Base-by-base conservation (phyloP, 2,329 filamentous ascomycete species). In the Arthrobotrys musiformis region DNA sequence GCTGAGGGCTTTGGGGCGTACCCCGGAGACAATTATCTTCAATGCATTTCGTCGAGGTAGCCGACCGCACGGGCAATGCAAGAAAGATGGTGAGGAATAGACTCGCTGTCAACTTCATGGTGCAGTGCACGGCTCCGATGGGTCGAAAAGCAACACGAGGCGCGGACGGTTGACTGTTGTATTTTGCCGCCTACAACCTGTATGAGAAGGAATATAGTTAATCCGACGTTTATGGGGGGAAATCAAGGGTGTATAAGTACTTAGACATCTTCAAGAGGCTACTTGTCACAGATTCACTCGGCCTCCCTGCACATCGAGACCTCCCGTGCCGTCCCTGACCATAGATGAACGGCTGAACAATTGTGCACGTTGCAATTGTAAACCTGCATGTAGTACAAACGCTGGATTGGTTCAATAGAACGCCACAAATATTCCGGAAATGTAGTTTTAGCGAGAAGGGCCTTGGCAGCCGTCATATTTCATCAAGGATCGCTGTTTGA, bases 11-110 rank as follows among this genome's bases (percentile, higher is more conserved):
- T 7, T 37, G 9, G 33, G 22, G 15, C 26, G 6, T 58, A 58
- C 54, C 54, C 19, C 54, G 30, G 15, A 58, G 54, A 19, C 54
- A 58, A 40, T 58, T 58, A n/a, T 58, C 54, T 19, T 58, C 54
- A 40, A 58, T 40, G 54, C 54, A 58, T 58, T 40, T 58, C 5
- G 33, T 58, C 17, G 19, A 19, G 4, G 54, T 58, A 37, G 54
- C 19, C 26, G 54, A 58, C 19, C 9, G 30, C 17, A 58, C 54
- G 17, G 54, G 33, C 19, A 58, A 26, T 58, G 11, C 33, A 6
- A 15, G 2, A 24, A 11, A 8, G 4, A 33, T 22, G n/a, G 40
- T 22, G 26, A 58, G 30, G 1, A 58, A n/a, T 3, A 58, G 0
- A 17, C 19, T 40, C 5, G 33, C 9, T 5, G 33, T 58, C 7